Base-by-base conservation (phyloP, 441 rosid species). In the Heliophila coronopifolia region DNA sequence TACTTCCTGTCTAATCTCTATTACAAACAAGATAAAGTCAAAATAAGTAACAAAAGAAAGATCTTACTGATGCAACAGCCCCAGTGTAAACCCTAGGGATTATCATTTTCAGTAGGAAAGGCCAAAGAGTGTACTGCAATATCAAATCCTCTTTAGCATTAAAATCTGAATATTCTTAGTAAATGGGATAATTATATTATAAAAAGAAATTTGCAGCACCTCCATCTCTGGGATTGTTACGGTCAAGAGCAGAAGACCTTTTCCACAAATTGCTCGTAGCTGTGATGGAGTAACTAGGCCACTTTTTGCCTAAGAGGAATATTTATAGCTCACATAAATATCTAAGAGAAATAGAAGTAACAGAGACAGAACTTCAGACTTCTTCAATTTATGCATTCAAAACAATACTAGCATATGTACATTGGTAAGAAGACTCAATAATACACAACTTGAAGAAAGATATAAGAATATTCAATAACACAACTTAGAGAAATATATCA, bases 201-300 rank as follows among this genome's bases (percentile, higher is more conserved):
- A 56, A 33, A 47, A 13, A 48, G 6, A 43, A 55, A 56, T 12
- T 26, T 51, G 31, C 50, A 31, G 45, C 66, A 92, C 99, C 99
- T 88, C 90, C 95, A 88, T 92, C 75, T 88, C 97, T 18, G 97
- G 99, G 57, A 92, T 79, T 41, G 95, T 92, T 58, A 79, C 77
- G 20, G 99, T 88, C 67, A 85, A 73, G 73, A 88, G 78, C 73
- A 88, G 83, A 76, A 92, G 99, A 67, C 90, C 90, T 67, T 92
- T 83, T 61, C 90, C 97, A 73, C 95, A 92, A 23, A 88, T 77
- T 54, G 80, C 81, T 66, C 87, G 73, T 52, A 92, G 76, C 66
- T 85, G 73, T 41, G 73, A 45, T 37, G 81, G 87, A 66, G 76
- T 68, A 75, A 79, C 65, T 12, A 48, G 59, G 30, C 73, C 83